These are phyloP conservation scores for Exophiala aquamarina DNA, from an alignment of 2,329 filamentous ascomycete species.

Conservation along the genomic window DNA sequence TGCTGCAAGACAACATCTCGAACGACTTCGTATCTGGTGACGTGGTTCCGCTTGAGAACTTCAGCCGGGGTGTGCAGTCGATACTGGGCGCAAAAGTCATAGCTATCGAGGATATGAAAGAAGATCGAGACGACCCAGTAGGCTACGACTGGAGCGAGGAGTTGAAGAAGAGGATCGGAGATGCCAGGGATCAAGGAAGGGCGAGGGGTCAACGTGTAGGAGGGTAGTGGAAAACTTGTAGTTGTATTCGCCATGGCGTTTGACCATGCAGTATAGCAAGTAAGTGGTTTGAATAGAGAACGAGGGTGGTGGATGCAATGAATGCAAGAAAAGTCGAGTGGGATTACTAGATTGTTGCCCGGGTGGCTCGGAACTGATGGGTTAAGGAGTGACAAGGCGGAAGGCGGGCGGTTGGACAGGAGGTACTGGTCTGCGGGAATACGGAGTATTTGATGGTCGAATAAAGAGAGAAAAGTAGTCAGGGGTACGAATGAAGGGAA, in stretches of 20 bases:
- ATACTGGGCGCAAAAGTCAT: slow-evolving; percentile 86
- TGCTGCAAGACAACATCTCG: slow-evolving; percentile 92
- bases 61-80: slow-evolving; percentile 93
- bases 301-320: too few species aligned
- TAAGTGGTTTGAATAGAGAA: neutral
- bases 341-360: slow-evolving; percentile 13
- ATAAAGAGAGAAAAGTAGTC: slow-evolving; percentile 17
- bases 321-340: too few species aligned
- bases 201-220: slow-evolving; percentile 71
- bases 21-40: slow-evolving; percentile 78
- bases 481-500: slow-evolving; percentile 3
- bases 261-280: slow-evolving; percentile 6
- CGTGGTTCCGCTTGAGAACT: slow-evolving; percentile 82
- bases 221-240: slow-evolving; percentile 56
- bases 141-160: slow-evolving; percentile 73
- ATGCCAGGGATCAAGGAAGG: slow-evolving; percentile 73
- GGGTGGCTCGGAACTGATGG: slow-evolving; percentile 14
- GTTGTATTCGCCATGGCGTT: slow-evolving; percentile 23
- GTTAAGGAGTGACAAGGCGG: slow-evolving; percentile 10
- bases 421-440: neutral
- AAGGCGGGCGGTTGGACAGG: slow-evolving; percentile 8
- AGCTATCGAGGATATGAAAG: slow-evolving; percentile 84
- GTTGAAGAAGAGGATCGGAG: slow-evolving; percentile 75
- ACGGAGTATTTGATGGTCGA: neutral
- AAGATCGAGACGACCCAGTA: slow-evolving; percentile 87